These are phyloP conservation scores for Plasmodium coatneyi DNA, from an alignment of 169 alveolate genomes.

Conservation along the genomic window DNA sequence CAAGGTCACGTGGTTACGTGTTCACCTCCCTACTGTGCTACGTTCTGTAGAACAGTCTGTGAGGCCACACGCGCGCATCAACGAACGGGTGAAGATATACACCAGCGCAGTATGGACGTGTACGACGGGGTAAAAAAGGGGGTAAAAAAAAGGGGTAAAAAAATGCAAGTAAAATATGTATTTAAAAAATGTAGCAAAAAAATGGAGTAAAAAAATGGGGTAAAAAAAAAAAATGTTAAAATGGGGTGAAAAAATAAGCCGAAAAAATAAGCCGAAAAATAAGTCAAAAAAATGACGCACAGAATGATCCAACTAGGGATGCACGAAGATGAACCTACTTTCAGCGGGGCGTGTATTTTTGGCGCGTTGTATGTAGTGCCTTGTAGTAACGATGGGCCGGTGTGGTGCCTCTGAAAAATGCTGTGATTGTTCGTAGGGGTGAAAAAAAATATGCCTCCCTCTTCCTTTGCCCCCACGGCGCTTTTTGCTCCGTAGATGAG, in stretches of 20 bases:
- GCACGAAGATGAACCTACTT: not conserved
- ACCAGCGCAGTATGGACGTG: not conserved
- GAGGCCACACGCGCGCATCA: not conserved
- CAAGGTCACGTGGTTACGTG: not conserved
- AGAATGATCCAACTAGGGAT: not conserved
- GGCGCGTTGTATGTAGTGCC: not conserved
- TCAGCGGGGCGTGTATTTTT: not conserved
- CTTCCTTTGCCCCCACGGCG: not conserved
- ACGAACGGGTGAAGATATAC: not conserved
- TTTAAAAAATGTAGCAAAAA: not conserved
- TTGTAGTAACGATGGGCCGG: not conserved
- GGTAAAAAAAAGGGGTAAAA: not conserved
- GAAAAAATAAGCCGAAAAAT: not conserved
- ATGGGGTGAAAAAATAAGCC: not conserved
- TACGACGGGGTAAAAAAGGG: not conserved
- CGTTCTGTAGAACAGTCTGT: not conserved
- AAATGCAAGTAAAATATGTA: no score
- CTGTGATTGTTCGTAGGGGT: not conserved
- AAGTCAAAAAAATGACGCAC: not conserved
- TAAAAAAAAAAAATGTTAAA: no score
- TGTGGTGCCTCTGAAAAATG: not conserved
- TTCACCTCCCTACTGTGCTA: not conserved
- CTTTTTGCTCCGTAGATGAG: not conserved
- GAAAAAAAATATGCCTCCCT: not conserved
- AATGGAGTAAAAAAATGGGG: not conserved